Conservation (phyloP, 352 stramenopile species). For the Phytopythium aichiense region DNA sequence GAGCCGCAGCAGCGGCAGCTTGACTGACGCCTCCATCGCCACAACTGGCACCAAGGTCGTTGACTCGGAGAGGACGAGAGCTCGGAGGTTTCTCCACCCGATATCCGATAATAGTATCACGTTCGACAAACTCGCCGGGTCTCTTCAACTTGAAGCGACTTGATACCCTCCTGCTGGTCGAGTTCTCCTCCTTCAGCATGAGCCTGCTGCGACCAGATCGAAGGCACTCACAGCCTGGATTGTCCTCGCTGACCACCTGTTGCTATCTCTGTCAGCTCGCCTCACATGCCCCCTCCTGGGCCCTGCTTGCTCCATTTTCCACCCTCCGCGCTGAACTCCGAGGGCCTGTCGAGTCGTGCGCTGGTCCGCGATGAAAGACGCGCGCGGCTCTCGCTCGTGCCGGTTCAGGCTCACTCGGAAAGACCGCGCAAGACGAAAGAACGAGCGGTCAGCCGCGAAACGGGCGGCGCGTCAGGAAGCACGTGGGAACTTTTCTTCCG, state of each 20-base stretch:
- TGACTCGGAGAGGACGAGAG: background rate
- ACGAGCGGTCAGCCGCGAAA: background rate
- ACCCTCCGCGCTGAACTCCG: background rate
- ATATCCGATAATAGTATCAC: background rate
- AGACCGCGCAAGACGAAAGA: background rate
- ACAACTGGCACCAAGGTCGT: background rate
- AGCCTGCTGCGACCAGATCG: no score
- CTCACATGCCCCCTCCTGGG: background rate
- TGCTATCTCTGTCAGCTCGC: background rate
- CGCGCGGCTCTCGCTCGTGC: background rate
- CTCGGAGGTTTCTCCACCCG: background rate
- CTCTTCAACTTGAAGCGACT: constrained; percentile 1
- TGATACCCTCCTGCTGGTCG: background rate
- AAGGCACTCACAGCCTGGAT: background rate
- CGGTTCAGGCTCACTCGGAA: background rate
- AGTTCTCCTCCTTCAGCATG: background rate
- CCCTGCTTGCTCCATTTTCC: background rate
- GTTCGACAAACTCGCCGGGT: background rate
- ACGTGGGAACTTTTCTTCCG: background rate
- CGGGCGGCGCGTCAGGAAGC: background rate
- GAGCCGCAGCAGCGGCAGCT: constrained; percentile 20
- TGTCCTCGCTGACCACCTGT: background rate
- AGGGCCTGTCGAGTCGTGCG: background rate
- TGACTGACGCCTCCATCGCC: constrained; percentile 23
- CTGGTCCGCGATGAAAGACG: background rate